Percentiles rank a stretch among this genome's conserved stretches.
Evolutionary conservation across 2,329 filamentous ascomycete genomes (phyloP).

Genomic region (Plenodomus biglobosus): DNA sequence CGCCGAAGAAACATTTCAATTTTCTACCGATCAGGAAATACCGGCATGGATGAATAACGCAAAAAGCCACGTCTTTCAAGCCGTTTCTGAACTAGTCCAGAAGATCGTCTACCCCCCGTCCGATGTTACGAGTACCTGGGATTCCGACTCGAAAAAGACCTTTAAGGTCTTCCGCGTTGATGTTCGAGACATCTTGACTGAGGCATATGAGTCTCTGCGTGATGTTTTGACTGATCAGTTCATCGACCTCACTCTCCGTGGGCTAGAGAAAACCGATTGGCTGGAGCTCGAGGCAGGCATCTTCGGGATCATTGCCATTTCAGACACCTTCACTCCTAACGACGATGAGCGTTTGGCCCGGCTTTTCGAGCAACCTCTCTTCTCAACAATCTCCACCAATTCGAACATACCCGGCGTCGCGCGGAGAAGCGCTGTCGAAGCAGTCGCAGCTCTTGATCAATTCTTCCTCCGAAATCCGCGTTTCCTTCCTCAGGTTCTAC

Average conservation of each 20-base stretch:
- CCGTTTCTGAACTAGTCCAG: slow-evolving; percentile 65
- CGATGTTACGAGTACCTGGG: slow-evolving; percentile 65
- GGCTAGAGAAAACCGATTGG: slow-evolving; percentile 50
- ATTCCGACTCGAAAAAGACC: slow-evolving; percentile 65
- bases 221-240: slow-evolving; percentile 51
- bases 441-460: slow-evolving; percentile 72
- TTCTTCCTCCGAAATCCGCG: slow-evolving; percentile 73
- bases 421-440: slow-evolving; percentile 67
- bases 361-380: slow-evolving; percentile 65
- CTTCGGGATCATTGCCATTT: slow-evolving; percentile 66
- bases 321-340: slow-evolving; percentile 65
- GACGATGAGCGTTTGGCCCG: slow-evolving; percentile 60
- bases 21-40: slow-evolving; percentile 36
- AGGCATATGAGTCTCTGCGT: slow-evolving; percentile 62
- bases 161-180: slow-evolving; percentile 77
- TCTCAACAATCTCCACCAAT: slow-evolving; percentile 50
- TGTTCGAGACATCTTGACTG: slow-evolving; percentile 74
- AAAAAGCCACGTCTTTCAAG: slow-evolving; percentile 62
- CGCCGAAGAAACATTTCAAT: slow-evolving; percentile 55
- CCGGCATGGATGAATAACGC: slow-evolving; percentile 61
- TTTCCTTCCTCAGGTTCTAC: slow-evolving; percentile 69
- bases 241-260: slow-evolving; percentile 47
- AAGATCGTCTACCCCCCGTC: slow-evolving; percentile 69
- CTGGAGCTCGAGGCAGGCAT: slow-evolving; percentile 55
- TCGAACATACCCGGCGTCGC: slow-evolving; percentile 61